These are phyloP conservation scores for Saksenaea oblongispora DNA, from an alignment of 371 early-diverging fungal genomes.

Conservation along the genomic window DNA sequence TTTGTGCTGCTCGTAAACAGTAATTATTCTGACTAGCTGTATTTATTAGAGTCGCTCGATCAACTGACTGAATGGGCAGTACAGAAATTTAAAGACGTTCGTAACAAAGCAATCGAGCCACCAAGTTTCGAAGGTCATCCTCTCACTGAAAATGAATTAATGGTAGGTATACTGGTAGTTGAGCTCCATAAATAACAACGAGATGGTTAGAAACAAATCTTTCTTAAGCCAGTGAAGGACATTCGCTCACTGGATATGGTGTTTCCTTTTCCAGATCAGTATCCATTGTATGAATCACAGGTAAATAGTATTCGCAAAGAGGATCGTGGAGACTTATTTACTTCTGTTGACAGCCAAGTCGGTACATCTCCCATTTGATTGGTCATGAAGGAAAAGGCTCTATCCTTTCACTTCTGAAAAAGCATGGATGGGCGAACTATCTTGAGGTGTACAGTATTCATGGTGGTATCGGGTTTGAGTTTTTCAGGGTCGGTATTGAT, in stretches of 20 bases:
- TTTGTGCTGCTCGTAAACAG: not conserved
- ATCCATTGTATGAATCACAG: conserved; percentile 54
- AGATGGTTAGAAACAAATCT: conserved; percentile 61
- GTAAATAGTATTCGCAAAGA: conserved; percentile 26
- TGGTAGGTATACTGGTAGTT: conserved; percentile 39
- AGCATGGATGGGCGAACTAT: conserved; percentile 85
- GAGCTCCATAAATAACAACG: not conserved
- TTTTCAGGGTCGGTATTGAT: conserved; percentile 79
- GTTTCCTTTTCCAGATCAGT: conserved; percentile 87
- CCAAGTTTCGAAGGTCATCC: conserved; percentile 76
- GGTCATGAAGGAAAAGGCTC: conserved; percentile 90
- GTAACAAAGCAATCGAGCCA: conserved; percentile 72
- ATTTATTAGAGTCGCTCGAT: conserved; percentile 74
- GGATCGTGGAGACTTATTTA: not conserved
- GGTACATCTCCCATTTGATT: conserved; percentile 76
- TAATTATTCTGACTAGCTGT: not conserved
- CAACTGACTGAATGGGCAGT: conserved; percentile 81
- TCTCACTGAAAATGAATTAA: conserved; percentile 70
- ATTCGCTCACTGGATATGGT: conserved; percentile 73
- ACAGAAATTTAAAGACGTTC: conserved; percentile 73
- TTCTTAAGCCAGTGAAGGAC: conserved; percentile 85
- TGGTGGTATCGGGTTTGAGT: conserved; percentile 75
- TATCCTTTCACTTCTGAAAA: conserved; percentile 81
- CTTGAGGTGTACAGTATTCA: conserved; percentile 69
- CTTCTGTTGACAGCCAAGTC: conserved; percentile 54